Evolutionary conservation across 352 stramenopile species (phyloP), one percentile per base, ranked within the genome.

Genomic region (Lagenidium sp.): DNA sequence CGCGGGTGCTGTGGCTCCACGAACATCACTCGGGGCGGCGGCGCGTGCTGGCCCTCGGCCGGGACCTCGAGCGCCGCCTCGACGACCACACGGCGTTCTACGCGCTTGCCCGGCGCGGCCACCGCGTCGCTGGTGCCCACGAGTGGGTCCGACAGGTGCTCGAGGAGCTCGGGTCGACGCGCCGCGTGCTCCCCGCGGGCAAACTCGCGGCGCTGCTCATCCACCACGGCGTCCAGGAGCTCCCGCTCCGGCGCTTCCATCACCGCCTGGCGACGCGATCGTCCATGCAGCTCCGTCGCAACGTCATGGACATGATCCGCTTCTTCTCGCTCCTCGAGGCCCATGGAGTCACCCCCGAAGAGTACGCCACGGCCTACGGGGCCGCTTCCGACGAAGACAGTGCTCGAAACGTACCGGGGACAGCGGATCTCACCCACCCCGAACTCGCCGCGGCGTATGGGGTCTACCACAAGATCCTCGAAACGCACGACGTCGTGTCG

Each of bases 111-210:
- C 78, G 78, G 24, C 62, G 58, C 21, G 78, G 78, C 21, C 78
- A 90, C 44, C 65, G 58, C 30, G 42, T 85, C 32, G 71, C 63
- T 34, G 53, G 65, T 15, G 45, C 80, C 18, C 48, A 57, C 47
- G 72, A 86, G 49, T 88, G 80, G 54, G 82, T 68, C 24, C 75
- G 79, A 47, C 48, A 80, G 40, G 65, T 76, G 37, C 52, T 90
- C 22, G 64, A 83, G 20, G 78, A 90, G 44, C 68, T 64, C 6
- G 63, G 70, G 7, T 50, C 50, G 49, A 16, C 34, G 18, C 44
- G 62, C 36, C 75, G 70, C 26, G 48, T 86, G 44, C 59, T 90
- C 26, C 46, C 57, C 11, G 61, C 63, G 12, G 60, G 58, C 0
- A 60, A 73, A 15, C 47, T 88, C 25, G 54, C 56, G 0, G 70